Evolutionary conservation across 2,329 filamentous ascomycete species (phyloP).

Genomic region (Dendryphion nanum): DNA sequence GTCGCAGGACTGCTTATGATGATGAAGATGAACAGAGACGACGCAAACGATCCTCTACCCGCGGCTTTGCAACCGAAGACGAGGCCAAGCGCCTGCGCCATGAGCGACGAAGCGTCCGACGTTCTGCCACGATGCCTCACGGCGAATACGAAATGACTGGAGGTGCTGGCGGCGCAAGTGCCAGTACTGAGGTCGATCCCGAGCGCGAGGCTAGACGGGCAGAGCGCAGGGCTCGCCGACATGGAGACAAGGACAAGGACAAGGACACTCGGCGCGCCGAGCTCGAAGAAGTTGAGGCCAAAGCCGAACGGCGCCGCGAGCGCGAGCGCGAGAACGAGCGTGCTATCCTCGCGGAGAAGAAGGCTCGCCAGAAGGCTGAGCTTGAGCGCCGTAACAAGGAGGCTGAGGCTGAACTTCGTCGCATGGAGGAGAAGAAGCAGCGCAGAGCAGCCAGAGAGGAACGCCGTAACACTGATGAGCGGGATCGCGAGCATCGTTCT

Average conservation of each 20-base stretch:
- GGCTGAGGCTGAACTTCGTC: slow-evolving; percentile 38
- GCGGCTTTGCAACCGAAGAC: slow-evolving; percentile 34
- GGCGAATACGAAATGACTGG: slow-evolving; percentile 23
- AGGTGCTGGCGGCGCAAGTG: slow-evolving; percentile 18
- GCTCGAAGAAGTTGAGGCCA: slow-evolving; percentile 35
- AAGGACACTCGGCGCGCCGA: slow-evolving; percentile 31
- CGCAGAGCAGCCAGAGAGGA: slow-evolving; percentile 32
- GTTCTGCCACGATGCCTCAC: slow-evolving; percentile 19
- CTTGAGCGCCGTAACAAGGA: slow-evolving; percentile 39
- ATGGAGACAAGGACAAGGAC: slow-evolving; percentile 40
- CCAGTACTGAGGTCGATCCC: slow-evolving; percentile 30
- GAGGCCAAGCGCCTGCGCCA: slow-evolving; percentile 37
- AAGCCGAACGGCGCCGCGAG: slow-evolving; percentile 37
- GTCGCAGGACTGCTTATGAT: slow-evolving; percentile 32
- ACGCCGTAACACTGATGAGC: slow-evolving; percentile 29
- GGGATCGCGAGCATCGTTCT: slow-evolving; percentile 32
- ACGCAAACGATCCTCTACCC: slow-evolving; percentile 37
- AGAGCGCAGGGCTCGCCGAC: slow-evolving; percentile 30
- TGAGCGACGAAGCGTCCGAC: slow-evolving; percentile 35
- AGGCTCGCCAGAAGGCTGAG: slow-evolving; percentile 36
- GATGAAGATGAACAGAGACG: slow-evolving; percentile 38
- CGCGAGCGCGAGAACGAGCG: slow-evolving; percentile 36
- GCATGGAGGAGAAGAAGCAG: slow-evolving; percentile 40
- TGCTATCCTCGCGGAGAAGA: slow-evolving; percentile 35
- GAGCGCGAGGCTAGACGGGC: slow-evolving; percentile 39